Base-by-base conservation (phyloP, 2,329 filamentous ascomycete genomes). In the Hymenoscyphus fraxineus region DNA sequence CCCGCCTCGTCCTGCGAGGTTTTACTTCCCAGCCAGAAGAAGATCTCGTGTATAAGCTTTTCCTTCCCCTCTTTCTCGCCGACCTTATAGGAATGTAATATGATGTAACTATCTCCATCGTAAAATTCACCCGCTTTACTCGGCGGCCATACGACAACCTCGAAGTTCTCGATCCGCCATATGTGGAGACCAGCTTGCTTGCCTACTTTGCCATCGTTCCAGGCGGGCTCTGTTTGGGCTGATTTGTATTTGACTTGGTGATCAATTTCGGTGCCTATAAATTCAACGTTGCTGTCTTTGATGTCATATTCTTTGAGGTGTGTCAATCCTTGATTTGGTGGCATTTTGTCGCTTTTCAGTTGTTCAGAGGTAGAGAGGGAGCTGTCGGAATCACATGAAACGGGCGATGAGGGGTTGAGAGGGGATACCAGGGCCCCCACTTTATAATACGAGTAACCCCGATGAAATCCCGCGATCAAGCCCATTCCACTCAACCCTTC, bases 1-100 rank as follows among this genome's bases (percentile, higher is more conserved):
- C 87, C 88, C 1, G 87, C 86, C 76, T 90, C 88, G 68, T 90
- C 88, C 76, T 89, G 86, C 2, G 84, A 82, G 0, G 87, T 90
- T 71, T 88, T 83, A 60, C 76, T 79, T 4, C 88, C 88, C 0
- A 90, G 80, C 87, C 87, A 90, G 78, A 90, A 90, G 79, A 87
- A 90, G 71, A 90, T 82, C 59, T 89, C 86, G 70, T 90, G 87
- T 54, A 77, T 78, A 4, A 88, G 77, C 65, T 82, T 72, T 74
- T 76, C 76, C 65, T 82, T 70, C 73, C 75, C 76, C n/a, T 78
- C 75, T 41, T 78, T 76, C 54, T 78, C 76, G 54, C 80, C 80
- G 39, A 85, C 72, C 69, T 83, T 82, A 74, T 83, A 83, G 4
- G 86, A 85, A 73, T 86, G 78, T 58, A 90, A 78, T 3, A 90